Percentiles rank a stretch among this genome's conserved stretches.
Evolutionary conservation across 495 filamentous ascomycete genomes (phyloP).

Genomic region (Talaromyces nanjingensis): DNA sequence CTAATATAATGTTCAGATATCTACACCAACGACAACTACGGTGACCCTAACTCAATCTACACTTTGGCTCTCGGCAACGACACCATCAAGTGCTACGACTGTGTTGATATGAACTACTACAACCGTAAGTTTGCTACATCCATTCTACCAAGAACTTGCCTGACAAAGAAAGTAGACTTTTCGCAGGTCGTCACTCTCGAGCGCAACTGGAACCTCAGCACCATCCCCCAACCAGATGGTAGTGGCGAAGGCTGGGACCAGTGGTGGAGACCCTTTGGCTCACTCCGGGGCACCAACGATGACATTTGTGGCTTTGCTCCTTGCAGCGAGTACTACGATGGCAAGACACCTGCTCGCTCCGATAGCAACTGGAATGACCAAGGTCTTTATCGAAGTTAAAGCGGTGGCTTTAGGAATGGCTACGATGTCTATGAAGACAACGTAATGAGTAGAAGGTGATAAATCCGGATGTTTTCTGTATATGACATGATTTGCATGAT

Average conservation of each 20-base stretch:
- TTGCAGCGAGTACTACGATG: conserved; percentile 3
- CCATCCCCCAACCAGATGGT: neutral
- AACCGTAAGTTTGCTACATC: conserved; percentile 5
- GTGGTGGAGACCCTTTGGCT: conserved; percentile 12
- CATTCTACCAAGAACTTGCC: too few species aligned
- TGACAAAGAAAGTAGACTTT: conserved; percentile 7
- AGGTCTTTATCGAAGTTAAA: neutral
- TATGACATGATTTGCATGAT: too few species aligned
- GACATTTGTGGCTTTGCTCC: conserved; percentile 1
- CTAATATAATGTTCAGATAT: conserved; percentile 13
- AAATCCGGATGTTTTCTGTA: too few species aligned
- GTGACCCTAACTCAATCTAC: conserved; percentile 11
- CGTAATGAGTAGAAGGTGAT: too few species aligned
- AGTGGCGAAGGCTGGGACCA: conserved; percentile 14
- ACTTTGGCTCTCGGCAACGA: conserved; percentile 10
- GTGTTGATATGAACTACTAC: conserved; percentile 11
- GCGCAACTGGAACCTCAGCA: conserved; percentile 12
- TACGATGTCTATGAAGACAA: too few species aligned
- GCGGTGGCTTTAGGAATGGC: too few species aligned
- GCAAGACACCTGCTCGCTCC: neutral
- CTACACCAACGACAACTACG: conserved; percentile 22
- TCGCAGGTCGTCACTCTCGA: conserved; percentile 10
- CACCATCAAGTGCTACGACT: conserved; percentile 9
- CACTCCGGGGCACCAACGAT: neutral
- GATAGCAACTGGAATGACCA: neutral